A percentile compares a stretch with the other conserved stretches of the same genome.
These are phyloP conservation scores for Verbascum thapsus DNA, from an alignment of 257 asterid species.

Conservation along the genomic window DNA sequence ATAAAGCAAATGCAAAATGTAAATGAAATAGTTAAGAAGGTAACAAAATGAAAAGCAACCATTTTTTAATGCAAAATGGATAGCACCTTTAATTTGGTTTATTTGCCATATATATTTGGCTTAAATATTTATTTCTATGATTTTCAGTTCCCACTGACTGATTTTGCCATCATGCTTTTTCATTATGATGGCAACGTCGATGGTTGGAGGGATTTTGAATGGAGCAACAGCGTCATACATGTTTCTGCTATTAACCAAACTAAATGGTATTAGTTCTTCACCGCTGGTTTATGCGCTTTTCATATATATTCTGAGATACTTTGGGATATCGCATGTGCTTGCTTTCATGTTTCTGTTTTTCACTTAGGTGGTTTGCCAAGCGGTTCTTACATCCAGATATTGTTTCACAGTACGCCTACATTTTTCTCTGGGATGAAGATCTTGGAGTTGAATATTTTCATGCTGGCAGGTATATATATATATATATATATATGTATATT, in stretches of 20 bases:
- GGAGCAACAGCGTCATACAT: slow-evolving; percentile 62
- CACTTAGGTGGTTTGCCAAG: slow-evolving; percentile 85
- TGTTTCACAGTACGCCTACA: slow-evolving; percentile 55
- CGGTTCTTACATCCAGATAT: slow-evolving; percentile 83
- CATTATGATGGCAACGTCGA: slow-evolving; percentile 77
- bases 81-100: not conserved
- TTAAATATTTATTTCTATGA: slow-evolving; percentile 25
- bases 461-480: slow-evolving; percentile 50
- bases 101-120: not conserved
- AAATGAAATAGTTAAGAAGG: slow-evolving; percentile 65
- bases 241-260: slow-evolving; percentile 76
- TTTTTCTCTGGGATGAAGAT: slow-evolving; percentile 92
- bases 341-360: slow-evolving; percentile 11
- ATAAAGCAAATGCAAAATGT: slow-evolving; percentile 66
- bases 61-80: too few relatives aligned
- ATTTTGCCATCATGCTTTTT: slow-evolving; percentile 68
- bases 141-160: slow-evolving; percentile 51
- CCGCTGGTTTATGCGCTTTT: not conserved
- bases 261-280: slow-evolving; percentile 51
- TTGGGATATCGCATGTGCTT: slow-evolving; percentile 5
- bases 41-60: slow-evolving; percentile 29
- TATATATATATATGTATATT: too few relatives aligned
- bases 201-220: slow-evolving; percentile 68
- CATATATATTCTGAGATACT: not conserved
- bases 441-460: slow-evolving; percentile 71